These are phyloP conservation scores for Avena atlantica DNA, from an alignment of 176 grass and related monocot genomes.

Conservation along the genomic window DNA sequence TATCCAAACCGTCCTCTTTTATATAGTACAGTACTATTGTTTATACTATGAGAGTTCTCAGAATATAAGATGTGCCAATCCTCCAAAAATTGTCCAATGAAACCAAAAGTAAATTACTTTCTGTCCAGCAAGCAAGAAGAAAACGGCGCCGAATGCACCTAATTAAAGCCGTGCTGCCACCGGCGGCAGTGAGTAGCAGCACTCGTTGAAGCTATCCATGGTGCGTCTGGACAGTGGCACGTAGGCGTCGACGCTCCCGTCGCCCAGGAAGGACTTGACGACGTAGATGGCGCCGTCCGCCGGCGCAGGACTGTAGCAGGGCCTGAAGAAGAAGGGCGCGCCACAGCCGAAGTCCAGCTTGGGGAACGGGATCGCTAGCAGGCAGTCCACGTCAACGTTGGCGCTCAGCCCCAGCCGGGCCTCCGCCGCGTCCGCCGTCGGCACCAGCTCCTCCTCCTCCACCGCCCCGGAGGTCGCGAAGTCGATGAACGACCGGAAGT, in stretches of 20 bases:
- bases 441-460: constrained; percentile 43
- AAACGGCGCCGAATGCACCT: neutral
- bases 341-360: constrained; percentile 28
- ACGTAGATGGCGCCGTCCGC: constrained; percentile 8
- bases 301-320: neutral
- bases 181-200: neutral
- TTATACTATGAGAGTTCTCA: too few relatives aligned
- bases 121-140: too few relatives aligned
- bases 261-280: neutral
- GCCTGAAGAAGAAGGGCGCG: constrained; percentile 16
- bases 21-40: too few relatives aligned
- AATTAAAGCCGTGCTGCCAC: neutral
- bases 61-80: too few relatives aligned
- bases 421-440: constrained; percentile 37
- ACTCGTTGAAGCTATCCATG: neutral
- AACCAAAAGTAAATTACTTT: too few relatives aligned
- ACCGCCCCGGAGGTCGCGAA: constrained; percentile 44
- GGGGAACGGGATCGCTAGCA: neutral
- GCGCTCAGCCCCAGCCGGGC: neutral
- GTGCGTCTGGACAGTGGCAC: neutral
- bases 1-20: too few relatives aligned
- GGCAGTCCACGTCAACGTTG: constrained; percentile 7
- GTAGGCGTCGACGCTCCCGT: constrained; percentile 3
- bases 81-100: too few relatives aligned
- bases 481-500: constrained; percentile 40